Evolutionary conservation across 2,329 filamentous ascomycete genomes (phyloP), one percentile per base, ranked within the genome.

Genomic region (Daldinia sp.): DNA sequence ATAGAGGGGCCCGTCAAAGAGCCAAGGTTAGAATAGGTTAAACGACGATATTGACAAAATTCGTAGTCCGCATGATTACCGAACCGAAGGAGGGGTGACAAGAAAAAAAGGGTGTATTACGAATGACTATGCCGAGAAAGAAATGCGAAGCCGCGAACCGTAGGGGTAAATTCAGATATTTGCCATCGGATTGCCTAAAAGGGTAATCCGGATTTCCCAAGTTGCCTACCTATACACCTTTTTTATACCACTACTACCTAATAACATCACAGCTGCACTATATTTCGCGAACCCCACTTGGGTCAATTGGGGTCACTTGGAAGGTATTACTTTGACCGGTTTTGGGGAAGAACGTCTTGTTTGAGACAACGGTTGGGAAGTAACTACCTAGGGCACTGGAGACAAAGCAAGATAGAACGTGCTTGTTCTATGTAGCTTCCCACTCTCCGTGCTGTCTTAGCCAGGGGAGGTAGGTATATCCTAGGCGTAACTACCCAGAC

Each of bases 101-200:
- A 49, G 30, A 37, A 52, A 29, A 51, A 49, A 37, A 37, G 39
- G 48, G 17, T 48, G 51, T 51, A 39, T 62, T 54, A 59, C 51
- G 56, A 59, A 58, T 56, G 52, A 47, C 58, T 51, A 63, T 62
- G 66, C 60, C 59, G 63, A 59, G 59, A 60, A 54, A 62, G 35
- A 32, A 37, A 62, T 29, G 47, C 51, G 50, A 57, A 21, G 3
- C 30, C 4, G 23, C 9, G 35, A 30, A 57, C 52, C 43, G 35
- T 59, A 64, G 58, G 59, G 66, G 50, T 68, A 61, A 64, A 66
- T 60, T 58, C 54, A 48, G 54, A 64, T 58, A 68, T 67, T 68
- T 67, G 61, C 61, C 57, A 59, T 65, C 64, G 69, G 61, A 58
- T 68, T 71, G 30, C 70, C 70, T 35, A 63, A 66, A 66, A 4